Evolutionary conservation across 1,284 basidiomycete genomes (phyloP), one percentile per base, ranked within the genome.

Genomic region (Acaromyces ingoldii): DNA sequence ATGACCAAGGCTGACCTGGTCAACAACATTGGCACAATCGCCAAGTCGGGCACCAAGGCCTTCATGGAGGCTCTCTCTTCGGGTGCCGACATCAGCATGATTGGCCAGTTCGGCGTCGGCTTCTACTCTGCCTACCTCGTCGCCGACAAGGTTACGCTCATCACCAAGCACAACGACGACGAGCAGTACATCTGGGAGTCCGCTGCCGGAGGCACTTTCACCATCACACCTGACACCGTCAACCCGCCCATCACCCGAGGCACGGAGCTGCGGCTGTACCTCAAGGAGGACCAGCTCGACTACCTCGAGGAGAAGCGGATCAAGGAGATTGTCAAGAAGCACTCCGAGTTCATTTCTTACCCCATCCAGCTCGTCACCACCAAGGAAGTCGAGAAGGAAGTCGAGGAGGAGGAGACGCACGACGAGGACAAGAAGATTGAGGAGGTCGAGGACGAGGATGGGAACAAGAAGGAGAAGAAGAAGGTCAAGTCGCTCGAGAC

Each of bases 151-250:
- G 95, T 98, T 9, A 91, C 96, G 80, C 88, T 98, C 76, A 88
- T 96, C 80, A 93, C 93, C 72, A 98, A 98, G 82, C 90, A 99
- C 85, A 98, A 98, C 77, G 95, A 99, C 75, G 93, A 98, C 78
- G 95, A 98, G 81, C 93, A 99, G 81, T 97, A 98, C 83, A 92
- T 97, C 79, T 98, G 95, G 95, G 93, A 97, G 83, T 97, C 93
- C 19, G 88, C 95, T 62, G 93, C 95, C 41, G 95, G 93, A 76
- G 95, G 95, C 60, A 98, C 95, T 52, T 99, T 98, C 83, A 98
- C 93, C 77, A 96, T 99, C 80, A 95, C 91, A 56, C 87, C 81
- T 61, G 95, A 98, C 80, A 89, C 85, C 57, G 79, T 85, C 76
- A 92, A 92, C 81, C 85, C 88, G 39, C 82, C 88, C 63, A 83